Conservation (phyloP, 257 asterid species). For the Schizonepeta tenuifolia region DNA sequence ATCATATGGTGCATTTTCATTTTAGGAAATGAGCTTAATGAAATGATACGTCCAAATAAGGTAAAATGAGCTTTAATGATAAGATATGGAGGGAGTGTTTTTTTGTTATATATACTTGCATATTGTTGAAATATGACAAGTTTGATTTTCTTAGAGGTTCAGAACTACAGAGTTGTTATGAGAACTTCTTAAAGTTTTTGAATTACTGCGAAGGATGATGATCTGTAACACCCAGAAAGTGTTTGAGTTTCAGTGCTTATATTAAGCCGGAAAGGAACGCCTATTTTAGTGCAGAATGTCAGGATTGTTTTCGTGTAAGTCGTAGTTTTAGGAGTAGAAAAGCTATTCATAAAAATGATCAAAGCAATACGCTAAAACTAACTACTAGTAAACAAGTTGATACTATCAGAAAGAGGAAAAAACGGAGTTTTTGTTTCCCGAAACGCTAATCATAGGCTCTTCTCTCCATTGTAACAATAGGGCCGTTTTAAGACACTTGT, state of each 20-base stretch:
- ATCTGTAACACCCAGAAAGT: neutral
- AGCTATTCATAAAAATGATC: neutral
- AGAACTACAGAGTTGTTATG: neutral
- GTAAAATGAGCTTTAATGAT: no score
- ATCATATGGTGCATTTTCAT: no score
- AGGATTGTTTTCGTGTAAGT: neutral
- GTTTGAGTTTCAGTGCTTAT: neutral
- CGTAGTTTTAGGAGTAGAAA: conserved; percentile 7
- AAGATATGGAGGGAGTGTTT: no score
- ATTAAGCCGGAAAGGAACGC: neutral
- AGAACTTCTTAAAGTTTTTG: neutral
- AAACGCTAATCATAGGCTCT: no score
- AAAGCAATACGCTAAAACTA: no score
- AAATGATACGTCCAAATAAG: no score
- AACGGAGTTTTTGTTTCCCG: no score
- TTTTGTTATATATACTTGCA: no score
- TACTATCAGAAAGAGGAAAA: no score
- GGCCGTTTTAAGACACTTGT: no score
- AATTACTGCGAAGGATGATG: neutral
- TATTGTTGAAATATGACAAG: neutral
- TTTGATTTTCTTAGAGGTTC: neutral
- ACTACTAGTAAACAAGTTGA: neutral
- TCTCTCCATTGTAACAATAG: neutral
- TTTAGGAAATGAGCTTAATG: no score
- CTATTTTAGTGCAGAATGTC: neutral